Evolutionary conservation across 1,284 basidiomycete species (phyloP), one percentile per base, ranked within the genome.

Genomic region (Gastroboletus turbinatus): DNA sequence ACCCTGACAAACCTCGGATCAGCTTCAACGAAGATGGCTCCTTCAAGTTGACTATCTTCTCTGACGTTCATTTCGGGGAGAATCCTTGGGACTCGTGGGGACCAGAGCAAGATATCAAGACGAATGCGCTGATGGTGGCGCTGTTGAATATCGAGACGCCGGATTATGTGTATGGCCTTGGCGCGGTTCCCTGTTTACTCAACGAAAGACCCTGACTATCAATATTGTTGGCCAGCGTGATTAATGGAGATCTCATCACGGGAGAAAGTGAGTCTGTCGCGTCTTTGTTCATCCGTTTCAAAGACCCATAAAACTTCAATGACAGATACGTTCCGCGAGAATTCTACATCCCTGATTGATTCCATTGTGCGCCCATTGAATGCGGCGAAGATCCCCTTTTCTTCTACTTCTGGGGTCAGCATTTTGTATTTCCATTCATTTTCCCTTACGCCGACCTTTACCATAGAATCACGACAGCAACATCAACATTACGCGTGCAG

Each of bases 1-100:
- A 83, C 61, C 76, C 78, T 0, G 60, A 67, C 46, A 84, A 84
- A 56, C 76, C 76, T 6, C 75, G 75, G 9, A 59, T 84, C 4
- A 70, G 68, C 5, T 84, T 84, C 66, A 71, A 73, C 11, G 17
- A 61, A 0, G 78, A 85, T 63, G 82, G 82, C 1, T 81, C 81
- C 1, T 85, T 88, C 76, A 87, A 85, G 67, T 64, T 88, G 45
- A 85, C 82, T 16, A 76, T 88, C 5, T 86, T 88, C 65, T 85
- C 84, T 4, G 86, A 88, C 62, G 65, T 87, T 32, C 86, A 88
- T 63, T 87, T 78, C 57, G 86, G 85, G 23, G 85, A 87, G 67
- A 85, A 87, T 62, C 83, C 84, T 8, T 85, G 83, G 82, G 84
- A 85, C 51, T 67, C 58, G 10, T 85, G 84, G 83, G 85, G 85